Percentiles rank a stretch among this genome's conserved stretches.
These are phyloP conservation scores for Tolypocladium amazonense DNA, from an alignment of 2,329 filamentous ascomycete species.

Conservation along the genomic window DNA sequence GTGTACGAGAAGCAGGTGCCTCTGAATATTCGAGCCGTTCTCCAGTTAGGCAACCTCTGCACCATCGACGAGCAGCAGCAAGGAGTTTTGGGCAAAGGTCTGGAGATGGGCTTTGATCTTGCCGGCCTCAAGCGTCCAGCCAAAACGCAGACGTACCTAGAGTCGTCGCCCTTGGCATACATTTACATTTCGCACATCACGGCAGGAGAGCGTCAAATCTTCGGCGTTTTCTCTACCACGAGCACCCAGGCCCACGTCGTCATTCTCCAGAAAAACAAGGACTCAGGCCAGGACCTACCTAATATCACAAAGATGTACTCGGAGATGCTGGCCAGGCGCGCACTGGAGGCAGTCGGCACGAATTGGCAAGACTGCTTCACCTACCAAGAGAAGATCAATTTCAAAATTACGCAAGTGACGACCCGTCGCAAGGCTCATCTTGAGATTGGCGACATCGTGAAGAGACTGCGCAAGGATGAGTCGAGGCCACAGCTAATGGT, in stretches of 20 bases:
- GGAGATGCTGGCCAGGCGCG: constrained; percentile 58
- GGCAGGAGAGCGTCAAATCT: constrained; percentile 83
- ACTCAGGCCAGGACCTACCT: constrained; percentile 70
- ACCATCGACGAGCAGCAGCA: constrained; percentile 86
- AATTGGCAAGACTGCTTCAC: constrained; percentile 72
- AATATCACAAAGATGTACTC: constrained; percentile 84
- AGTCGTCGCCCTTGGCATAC: constrained; percentile 65
- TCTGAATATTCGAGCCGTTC: constrained; percentile 72
- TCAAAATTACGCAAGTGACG: constrained; percentile 80
- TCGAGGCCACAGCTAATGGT: constrained; percentile 71
- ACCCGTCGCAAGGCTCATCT: constrained; percentile 82
- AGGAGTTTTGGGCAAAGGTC: constrained; percentile 81
- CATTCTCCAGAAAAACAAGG: constrained; percentile 73
- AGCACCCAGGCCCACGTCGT: constrained; percentile 74
- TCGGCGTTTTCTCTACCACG: constrained; percentile 81
- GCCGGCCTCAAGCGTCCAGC: constrained; percentile 58
- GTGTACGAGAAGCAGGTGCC: constrained; percentile 94
- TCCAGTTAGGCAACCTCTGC: constrained; percentile 83
- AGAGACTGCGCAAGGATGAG: constrained; percentile 84
- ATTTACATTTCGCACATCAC: constrained; percentile 90
- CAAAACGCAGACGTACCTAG: constrained; percentile 61
- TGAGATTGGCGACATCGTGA: constrained; percentile 78
- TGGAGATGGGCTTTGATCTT: constrained; percentile 91
- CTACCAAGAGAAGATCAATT: constrained; percentile 77
- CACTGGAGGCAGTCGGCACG: constrained; percentile 55